Percentiles rank a stretch among this genome's conserved stretches.
Evolutionary conservation across 805 yeast genomes (phyloP).

Genomic region (Saccharomycopsis babjevae): DNA sequence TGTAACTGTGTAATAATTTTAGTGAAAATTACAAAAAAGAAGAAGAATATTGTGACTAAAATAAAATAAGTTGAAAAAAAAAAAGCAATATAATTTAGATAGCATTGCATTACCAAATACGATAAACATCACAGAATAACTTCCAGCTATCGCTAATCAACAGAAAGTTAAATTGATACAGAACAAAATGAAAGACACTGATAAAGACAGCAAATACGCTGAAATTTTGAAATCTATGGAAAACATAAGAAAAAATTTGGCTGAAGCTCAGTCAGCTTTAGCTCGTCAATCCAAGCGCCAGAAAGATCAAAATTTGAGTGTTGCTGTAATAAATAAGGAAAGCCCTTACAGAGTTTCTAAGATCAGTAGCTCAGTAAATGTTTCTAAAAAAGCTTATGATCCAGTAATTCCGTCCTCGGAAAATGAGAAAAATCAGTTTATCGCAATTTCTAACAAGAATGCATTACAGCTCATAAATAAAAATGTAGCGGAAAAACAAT

Average conservation of each 20-base stretch:
- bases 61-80: background rate
- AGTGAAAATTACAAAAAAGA: too few species aligned
- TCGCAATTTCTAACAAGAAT: conserved; percentile 14
- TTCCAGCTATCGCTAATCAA: background rate
- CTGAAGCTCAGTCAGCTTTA: background rate
- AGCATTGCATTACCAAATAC: background rate
- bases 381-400: background rate
- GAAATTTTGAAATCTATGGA: background rate
- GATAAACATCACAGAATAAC: too few species aligned
- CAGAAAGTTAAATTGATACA: background rate
- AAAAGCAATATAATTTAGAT: background rate
- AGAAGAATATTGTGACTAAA: too few species aligned
- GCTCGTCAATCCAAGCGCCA: background rate
- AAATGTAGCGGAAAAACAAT: conserved; percentile 28
- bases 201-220: background rate
- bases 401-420: too few species aligned
- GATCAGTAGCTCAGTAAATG: background rate
- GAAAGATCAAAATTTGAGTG: background rate
- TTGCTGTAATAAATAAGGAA: background rate
- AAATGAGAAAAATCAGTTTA: background rate
- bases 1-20: background rate
- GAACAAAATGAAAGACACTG: background rate
- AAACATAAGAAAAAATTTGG: background rate
- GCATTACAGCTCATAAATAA: conserved; percentile 33
- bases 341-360: background rate